Conservation (phyloP, 2,329 filamentous ascomycete species). For the Diplocarpon rosae region DNA sequence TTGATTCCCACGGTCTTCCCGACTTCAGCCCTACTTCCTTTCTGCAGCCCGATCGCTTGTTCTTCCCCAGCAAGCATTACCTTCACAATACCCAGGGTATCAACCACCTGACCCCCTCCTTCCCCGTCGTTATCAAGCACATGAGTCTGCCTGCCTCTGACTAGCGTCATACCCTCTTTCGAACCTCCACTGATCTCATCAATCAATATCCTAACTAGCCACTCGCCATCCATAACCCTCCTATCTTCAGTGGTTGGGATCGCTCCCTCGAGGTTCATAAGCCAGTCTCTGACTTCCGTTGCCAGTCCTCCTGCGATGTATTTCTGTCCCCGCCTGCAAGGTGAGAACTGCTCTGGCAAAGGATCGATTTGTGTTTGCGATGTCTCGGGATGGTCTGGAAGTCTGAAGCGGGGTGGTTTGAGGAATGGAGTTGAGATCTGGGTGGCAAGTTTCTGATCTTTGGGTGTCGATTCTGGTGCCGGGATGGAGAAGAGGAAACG, state of each 20-base stretch:
- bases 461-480: conserved; percentile 14
- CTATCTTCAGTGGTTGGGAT: conserved; percentile 9
- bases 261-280: conserved; percentile 32
- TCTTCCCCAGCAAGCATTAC: conserved; percentile 26
- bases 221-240: conserved; percentile 14
- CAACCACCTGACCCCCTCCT: conserved; percentile 8
- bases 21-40: conserved; percentile 15
- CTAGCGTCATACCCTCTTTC: conserved; percentile 21
- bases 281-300: conserved; percentile 37
- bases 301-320: conserved; percentile 39
- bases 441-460: neutral
- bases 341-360: conserved; percentile 42
- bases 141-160: conserved; percentile 20
- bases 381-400: conserved; percentile 18
- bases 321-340: conserved; percentile 37
- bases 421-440: conserved; percentile 16
- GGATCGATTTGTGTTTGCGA: conserved; percentile 24
- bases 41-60: conserved; percentile 19
- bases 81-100: conserved; percentile 14
- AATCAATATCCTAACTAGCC: conserved; percentile 23
- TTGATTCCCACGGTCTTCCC: conserved; percentile 25
- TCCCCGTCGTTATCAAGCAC: conserved; percentile 3
- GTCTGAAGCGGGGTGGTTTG: conserved; percentile 26
- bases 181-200: conserved; percentile 20
- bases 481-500: conserved; percentile 24